phyloP scores from a whole-genome alignment of 1,139 yeast species.

The Kodamaea derodonti region DNA sequence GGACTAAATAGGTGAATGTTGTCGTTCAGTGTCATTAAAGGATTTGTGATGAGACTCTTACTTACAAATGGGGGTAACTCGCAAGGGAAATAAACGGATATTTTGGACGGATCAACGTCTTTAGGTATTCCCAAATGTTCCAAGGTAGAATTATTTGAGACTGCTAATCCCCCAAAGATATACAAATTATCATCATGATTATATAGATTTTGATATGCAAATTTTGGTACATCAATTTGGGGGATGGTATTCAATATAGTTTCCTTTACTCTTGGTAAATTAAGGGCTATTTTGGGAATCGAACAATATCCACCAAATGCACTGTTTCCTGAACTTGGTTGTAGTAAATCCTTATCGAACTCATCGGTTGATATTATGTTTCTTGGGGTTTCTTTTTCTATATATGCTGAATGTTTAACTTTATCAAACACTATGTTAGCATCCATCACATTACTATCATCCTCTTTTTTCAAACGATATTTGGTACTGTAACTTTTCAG shows the following conservation, averaged over 20 bases:
- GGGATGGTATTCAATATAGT: not conserved
- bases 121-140: slow-evolving; percentile 34
- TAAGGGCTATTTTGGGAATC: slow-evolving; percentile 27
- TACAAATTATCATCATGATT: slow-evolving; percentile 31
- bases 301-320: slow-evolving; percentile 31
- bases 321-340: slow-evolving; percentile 15
- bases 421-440: slow-evolving; percentile 27
- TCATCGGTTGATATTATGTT: not conserved
- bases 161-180: slow-evolving; percentile 37
- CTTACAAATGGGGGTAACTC: slow-evolving; percentile 41
- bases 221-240: slow-evolving; percentile 20
- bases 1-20: slow-evolving; percentile 30
- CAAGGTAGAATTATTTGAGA: slow-evolving; percentile 18
- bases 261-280: slow-evolving; percentile 15
- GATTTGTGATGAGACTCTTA: slow-evolving; percentile 31
- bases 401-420: slow-evolving; percentile 15
- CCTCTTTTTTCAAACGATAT: slow-evolving; percentile 14
- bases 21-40: slow-evolving; percentile 29
- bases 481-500: slow-evolving; percentile 14
- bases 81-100: slow-evolving; percentile 38
- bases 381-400: not conserved
- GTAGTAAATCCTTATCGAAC: slow-evolving; percentile 10
- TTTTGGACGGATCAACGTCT: slow-evolving; percentile 24
- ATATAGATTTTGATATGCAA: slow-evolving; percentile 34
- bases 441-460: slow-evolving; percentile 21